Base-by-base conservation (phyloP, 768 basidiomycete genomes). In the Tylopilus vinaceipallidus region DNA sequence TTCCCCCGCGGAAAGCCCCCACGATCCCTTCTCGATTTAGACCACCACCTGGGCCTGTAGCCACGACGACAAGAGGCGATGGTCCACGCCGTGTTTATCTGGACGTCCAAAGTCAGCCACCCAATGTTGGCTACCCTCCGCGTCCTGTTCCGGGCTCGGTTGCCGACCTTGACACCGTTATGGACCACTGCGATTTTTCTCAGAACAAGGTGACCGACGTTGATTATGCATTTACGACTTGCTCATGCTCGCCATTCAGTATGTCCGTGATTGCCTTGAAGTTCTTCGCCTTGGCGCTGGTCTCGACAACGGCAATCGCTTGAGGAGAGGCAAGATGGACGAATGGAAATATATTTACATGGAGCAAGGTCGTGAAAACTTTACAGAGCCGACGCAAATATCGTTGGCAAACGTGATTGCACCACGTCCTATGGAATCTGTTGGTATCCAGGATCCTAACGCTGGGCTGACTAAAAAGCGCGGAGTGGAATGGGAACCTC, bases 181-280 rank as follows among this genome's bases (percentile, higher is more conserved):
- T 95, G 88, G 86, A 93, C 36, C 82, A 94, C 59, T 99, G 97
- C 65, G 91, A 95, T 70, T 97, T 94, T 66, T 82, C 83, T 14
- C 76, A 81, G 54, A 78, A 81, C 58, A 90, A 91, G 76, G 90
- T 88, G 43, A 53, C 24, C 20, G 13, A 22, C 47, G 36, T 40
- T 23, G 16, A 34, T 43, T 40, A 10, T 29, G 3, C 19, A 33
- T 34, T 14, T 34, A 24, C 30, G 26, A 47, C 50, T 45, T 10
- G 23, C 51, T 59, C 50, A 65, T 45, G 54, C 14, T 38, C 22
- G 23, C 39, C 22, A 38, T 26, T 19, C 63, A 97, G 90, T 95
- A 90, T 71, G 95, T 98, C n/a, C 84, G 95, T 34, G 97, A 98
- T 65, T 99, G 97, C 61, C 75, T 99, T 34, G 95, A 98, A 68